Evolutionary conservation across 768 basidiomycete species (phyloP).

Genomic region (Mycena polygramma): DNA sequence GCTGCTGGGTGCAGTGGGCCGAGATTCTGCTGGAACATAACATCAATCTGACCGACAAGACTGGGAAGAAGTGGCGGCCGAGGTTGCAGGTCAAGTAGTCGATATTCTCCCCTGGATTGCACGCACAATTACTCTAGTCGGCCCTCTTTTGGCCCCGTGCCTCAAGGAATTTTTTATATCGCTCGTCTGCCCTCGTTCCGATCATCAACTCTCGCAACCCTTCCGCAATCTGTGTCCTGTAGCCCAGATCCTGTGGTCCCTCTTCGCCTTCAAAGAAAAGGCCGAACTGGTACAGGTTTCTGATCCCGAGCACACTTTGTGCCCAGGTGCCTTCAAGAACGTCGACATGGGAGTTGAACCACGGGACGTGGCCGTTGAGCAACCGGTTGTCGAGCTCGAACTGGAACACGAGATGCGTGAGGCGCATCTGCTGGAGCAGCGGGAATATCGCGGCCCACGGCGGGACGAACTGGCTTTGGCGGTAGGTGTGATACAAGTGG

Average conservation of each 20-base stretch:
- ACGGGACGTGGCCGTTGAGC: too few species aligned
- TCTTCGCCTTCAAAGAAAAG: neutral
- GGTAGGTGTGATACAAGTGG: neutral
- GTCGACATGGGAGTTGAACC: neutral
- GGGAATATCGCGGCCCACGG: neutral
- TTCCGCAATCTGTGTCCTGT: neutral
- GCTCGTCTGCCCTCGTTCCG: neutral
- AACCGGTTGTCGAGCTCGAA: neutral
- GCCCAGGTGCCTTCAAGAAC: neutral
- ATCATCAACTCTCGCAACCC: neutral
- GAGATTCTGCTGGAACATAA: slow-evolving; percentile 1
- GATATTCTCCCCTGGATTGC: too few species aligned
- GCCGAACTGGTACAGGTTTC: neutral
- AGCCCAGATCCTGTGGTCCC: neutral
- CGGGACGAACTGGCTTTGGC: too few species aligned
- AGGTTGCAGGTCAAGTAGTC: slow-evolving; percentile 14
- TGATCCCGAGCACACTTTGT: neutral
- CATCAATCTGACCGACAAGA: slow-evolving; percentile 1
- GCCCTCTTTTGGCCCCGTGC: too few species aligned
- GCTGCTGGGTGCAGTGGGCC: slow-evolving; percentile 11
- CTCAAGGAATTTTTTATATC: neutral
- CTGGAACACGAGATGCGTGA: neutral
- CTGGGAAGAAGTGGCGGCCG: slow-evolving; percentile 20
- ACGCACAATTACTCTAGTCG: neutral
- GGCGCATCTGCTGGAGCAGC: slow-evolving; percentile 9